Conservation (phyloP, 352 stramenopile species). For the Phytophthora pluvialis region DNA sequence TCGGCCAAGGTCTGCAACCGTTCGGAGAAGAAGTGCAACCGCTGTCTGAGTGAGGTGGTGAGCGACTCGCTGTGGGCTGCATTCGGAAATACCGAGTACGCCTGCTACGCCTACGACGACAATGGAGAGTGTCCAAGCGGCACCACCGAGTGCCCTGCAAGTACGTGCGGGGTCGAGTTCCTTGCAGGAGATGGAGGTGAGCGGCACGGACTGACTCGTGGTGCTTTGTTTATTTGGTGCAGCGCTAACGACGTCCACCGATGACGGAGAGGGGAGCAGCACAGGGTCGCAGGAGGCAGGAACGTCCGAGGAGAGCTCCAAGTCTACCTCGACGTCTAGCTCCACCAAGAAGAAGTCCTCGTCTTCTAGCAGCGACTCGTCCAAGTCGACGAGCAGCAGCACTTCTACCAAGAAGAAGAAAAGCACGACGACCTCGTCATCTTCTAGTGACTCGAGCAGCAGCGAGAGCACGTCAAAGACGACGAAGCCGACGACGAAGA, state of each 20-base stretch:
- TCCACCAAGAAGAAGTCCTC: slow-evolving; percentile 37
- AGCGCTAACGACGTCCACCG: slow-evolving; percentile 26
- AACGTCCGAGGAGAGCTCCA: slow-evolving; percentile 21
- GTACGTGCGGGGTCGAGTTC: slow-evolving; percentile 24
- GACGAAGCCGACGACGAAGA: slow-evolving; percentile 36
- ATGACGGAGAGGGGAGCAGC: slow-evolving; percentile 23
- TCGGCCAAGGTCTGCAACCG: slow-evolving; percentile 56
- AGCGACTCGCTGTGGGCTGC: slow-evolving; percentile 27
- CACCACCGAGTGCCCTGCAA: slow-evolving; percentile 47
- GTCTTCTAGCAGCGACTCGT: slow-evolving; percentile 36
- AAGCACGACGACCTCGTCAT: slow-evolving; percentile 19
- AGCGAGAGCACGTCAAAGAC: slow-evolving; percentile 27
- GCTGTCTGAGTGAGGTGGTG: slow-evolving; percentile 43
- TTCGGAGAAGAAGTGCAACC: slow-evolving; percentile 49
- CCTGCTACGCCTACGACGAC: slow-evolving; percentile 49
- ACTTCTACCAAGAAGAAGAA: slow-evolving; percentile 32
- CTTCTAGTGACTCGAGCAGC: slow-evolving; percentile 29
- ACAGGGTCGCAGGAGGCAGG: slow-evolving; percentile 21
- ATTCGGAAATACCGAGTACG: slow-evolving; percentile 44
- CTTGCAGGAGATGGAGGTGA: not conserved
- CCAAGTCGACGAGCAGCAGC: slow-evolving; percentile 34
- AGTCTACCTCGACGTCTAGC: slow-evolving; percentile 22
- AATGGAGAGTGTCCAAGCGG: slow-evolving; percentile 44
- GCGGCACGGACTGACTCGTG: slow-evolving; percentile 1
- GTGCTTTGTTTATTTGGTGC: not conserved